Evolutionary conservation across 371 early-diverging fungal genomes (phyloP).

Genomic region (Mortierella sp.): DNA sequence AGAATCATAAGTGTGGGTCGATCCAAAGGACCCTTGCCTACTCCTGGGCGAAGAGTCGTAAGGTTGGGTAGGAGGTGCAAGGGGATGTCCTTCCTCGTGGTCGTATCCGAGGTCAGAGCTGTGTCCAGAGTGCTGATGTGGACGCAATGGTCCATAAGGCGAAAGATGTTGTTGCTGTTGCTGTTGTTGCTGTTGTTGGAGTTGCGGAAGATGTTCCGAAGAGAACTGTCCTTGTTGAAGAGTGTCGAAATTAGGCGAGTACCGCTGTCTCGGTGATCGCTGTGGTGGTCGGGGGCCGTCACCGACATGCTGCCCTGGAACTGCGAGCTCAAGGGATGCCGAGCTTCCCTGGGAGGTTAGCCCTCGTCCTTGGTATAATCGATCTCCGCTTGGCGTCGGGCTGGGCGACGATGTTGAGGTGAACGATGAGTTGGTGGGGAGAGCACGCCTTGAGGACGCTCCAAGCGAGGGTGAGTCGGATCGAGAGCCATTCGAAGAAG

Average conservation of each 20-base stretch:
- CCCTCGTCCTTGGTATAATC: constrained; percentile 44
- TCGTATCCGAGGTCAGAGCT: constrained; percentile 14
- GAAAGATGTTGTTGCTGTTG: constrained; percentile 24
- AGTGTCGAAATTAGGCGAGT: constrained; percentile 13
- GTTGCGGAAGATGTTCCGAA: neutral
- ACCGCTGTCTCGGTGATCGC: constrained; percentile 13
- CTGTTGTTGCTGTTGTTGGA: constrained; percentile 6
- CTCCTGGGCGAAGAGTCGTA: constrained; percentile 20
- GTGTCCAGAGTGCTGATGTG: neutral
- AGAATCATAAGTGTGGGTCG: constrained; percentile 26
- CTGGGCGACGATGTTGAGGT: constrained; percentile 33
- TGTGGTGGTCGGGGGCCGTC: constrained; percentile 14
- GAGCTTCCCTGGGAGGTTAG: constrained; percentile 27
- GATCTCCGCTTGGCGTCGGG: constrained; percentile 29
- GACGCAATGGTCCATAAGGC: constrained; percentile 6
- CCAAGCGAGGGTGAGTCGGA: constrained; percentile 40
- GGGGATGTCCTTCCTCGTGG: constrained; percentile 2
- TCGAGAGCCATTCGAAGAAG: constrained; percentile 30
- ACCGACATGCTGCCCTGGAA: constrained; percentile 1
- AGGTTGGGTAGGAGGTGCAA: neutral
- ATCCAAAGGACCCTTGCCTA: constrained; percentile 45
- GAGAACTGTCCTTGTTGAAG: neutral
- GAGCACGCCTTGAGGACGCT: constrained; percentile 25
- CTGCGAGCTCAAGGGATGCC: constrained; percentile 17
- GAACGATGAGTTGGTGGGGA: constrained; percentile 46